These are phyloP conservation scores for Yarrowia alimentaria DNA, from an alignment of 805 yeast species.

Conservation along the genomic window DNA sequence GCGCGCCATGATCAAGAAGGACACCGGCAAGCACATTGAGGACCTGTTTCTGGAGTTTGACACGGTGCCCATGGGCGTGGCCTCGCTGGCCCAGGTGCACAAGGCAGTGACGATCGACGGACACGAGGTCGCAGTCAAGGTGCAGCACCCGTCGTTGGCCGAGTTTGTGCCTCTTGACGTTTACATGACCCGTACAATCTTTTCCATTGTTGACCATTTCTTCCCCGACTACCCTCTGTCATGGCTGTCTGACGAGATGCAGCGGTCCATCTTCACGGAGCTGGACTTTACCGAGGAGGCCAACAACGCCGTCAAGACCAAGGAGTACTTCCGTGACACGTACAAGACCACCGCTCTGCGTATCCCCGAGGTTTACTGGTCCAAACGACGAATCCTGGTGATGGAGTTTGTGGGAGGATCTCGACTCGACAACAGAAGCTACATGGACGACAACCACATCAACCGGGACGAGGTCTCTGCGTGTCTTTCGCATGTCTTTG, in stretches of 20 bases:
- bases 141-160: conserved; percentile 85
- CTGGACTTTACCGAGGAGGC: conserved; percentile 88
- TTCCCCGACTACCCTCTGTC: conserved; percentile 92
- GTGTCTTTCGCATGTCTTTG: conserved; percentile 86
- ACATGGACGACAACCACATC: conserved; percentile 60
- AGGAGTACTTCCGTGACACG: conserved; percentile 58
- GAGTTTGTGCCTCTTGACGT: conserved; percentile 92
- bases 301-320: conserved; percentile 68
- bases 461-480: conserved; percentile 75
- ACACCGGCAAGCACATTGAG: conserved; percentile 58
- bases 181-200: conserved; percentile 70
- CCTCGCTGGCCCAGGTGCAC: conserved; percentile 96
- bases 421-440: conserved; percentile 73
- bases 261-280: conserved; percentile 83
- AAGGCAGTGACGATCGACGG: conserved; percentile 61
- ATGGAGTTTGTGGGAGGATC: conserved; percentile 88
- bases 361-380: conserved; percentile 68
- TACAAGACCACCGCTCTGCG: conserved; percentile 67
- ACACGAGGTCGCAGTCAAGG: conserved; percentile 83
- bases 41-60: conserved; percentile 69
- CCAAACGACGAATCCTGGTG: conserved; percentile 68
- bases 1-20: conserved; percentile 60
- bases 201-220: conserved; percentile 65
- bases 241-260: conserved; percentile 95
- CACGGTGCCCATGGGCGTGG: conserved; percentile 83